Evolutionary conservation across 2,329 filamentous ascomycete genomes (phyloP).

Genomic region (Pseudogymnoascus sp.): DNA sequence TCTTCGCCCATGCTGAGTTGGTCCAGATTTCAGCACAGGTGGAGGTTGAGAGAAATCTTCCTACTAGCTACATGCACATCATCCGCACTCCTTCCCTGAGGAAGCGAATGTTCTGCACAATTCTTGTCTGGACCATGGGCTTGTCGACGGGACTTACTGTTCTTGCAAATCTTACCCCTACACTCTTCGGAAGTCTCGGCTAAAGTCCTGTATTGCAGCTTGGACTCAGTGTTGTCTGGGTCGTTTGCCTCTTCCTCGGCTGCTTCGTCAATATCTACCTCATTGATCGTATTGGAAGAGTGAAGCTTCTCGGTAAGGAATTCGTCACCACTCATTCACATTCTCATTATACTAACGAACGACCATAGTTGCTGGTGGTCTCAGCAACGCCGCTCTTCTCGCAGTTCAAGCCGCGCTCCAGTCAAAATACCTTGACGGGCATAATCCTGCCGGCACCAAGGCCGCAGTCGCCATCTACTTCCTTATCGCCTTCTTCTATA

Average conservation of each 20-base stretch:
- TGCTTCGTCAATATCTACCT: conserved; percentile 24
- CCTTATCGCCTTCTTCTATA: conserved; percentile 23
- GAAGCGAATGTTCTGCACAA: conserved; percentile 25
- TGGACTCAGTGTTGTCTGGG: conserved; percentile 26
- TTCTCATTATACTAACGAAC: conserved; percentile 12
- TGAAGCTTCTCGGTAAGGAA: conserved; percentile 17
- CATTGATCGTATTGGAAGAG: conserved; percentile 27
- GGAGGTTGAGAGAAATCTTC: conserved; percentile 11
- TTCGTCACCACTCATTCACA: no score
- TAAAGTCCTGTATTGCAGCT: conserved; percentile 26
- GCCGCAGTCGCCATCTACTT: conserved; percentile 22
- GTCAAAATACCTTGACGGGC: conserved; percentile 22
- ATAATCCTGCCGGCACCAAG: conserved; percentile 21
- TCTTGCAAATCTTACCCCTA: conserved; percentile 27
- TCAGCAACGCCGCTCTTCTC: conserved; percentile 21
- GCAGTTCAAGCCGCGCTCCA: conserved; percentile 21
- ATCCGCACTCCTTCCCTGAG: conserved; percentile 23
- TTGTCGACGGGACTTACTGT: conserved; percentile 27
- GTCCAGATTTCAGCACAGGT: no score
- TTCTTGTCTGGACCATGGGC: conserved; percentile 27
- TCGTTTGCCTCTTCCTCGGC: conserved; percentile 23
- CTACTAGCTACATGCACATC: conserved; percentile 25
- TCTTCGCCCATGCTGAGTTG: no score
- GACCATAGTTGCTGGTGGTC: conserved; percentile 19
- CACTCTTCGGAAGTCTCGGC: conserved; percentile 22